phyloP scores from a whole-genome alignment of 2,329 filamentous ascomycete genomes.

The Colletotrichum viniferum region DNA sequence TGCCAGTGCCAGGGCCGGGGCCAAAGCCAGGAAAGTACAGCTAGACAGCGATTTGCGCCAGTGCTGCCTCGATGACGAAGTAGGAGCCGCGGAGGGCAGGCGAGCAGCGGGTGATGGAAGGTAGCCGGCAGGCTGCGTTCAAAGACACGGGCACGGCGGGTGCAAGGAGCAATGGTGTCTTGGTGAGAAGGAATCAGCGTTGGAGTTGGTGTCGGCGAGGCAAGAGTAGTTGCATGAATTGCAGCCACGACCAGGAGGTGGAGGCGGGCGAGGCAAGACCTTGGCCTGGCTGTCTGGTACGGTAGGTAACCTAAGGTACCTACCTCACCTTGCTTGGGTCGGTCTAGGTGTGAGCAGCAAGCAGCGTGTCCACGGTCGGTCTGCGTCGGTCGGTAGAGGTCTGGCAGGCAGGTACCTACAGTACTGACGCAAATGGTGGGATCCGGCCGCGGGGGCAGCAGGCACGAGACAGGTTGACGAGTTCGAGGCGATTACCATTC shows the following conservation, averaged over 20 bases:
- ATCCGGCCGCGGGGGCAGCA: not conserved
- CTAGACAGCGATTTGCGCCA: slow-evolving; percentile 13
- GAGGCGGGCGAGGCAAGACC: slow-evolving; percentile 15
- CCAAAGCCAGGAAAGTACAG: slow-evolving; percentile 3
- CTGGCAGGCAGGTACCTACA: not conserved
- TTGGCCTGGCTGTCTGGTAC: not conserved
- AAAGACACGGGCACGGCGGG: not conserved
- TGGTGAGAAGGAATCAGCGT: not conserved
- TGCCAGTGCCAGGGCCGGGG: not conserved
- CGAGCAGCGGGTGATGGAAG: not conserved
- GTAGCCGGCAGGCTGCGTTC: slow-evolving; percentile 10
- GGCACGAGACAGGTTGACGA: not conserved
- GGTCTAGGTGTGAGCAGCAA: not conserved
- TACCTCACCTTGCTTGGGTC: not conserved
- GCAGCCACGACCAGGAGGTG: slow-evolving; percentile 17
- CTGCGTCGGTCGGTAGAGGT: not conserved
- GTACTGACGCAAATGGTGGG: not conserved
- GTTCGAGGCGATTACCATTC: not conserved
- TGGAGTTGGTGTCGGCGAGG: slow-evolving; percentile 1
- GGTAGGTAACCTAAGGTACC: not conserved
- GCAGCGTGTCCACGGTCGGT: not conserved
- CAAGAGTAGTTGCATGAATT: slow-evolving; percentile 21
- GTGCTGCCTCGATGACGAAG: slow-evolving; percentile 18
- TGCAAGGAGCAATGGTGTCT: slow-evolving; percentile 14
- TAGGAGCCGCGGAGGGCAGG: slow-evolving; percentile 12